Base-by-base conservation (phyloP, 306 rosid species). In the Vigna mungo region DNA sequence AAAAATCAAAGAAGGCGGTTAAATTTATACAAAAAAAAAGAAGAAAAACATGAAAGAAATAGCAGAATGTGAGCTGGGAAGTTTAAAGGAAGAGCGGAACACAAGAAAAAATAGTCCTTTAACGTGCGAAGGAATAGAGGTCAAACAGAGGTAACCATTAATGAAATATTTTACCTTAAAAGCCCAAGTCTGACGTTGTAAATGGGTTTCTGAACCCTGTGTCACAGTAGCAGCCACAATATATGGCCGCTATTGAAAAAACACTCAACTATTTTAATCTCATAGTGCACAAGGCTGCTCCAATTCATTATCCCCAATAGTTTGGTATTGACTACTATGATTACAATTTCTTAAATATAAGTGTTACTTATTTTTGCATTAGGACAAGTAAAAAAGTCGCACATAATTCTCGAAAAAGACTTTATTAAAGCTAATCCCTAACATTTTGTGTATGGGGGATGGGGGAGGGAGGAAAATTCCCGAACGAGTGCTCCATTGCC, bases 351-450 rank as follows among this genome's bases (percentile, higher is more conserved):
- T 64, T 64, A 65, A 17, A 41, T 11, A 63, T 6, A 63, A 9
- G n/a, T 30, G 32, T 47, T 21, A 6, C 14, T 17, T n/a, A 46
- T 46, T 17, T 43, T 61, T n/a, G 70, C 48, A 46, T 27, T 2
- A n/a, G 60, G 59, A 27, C 47, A 23, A 62, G 34, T 37, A 75
- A 12, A 58, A 48, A 39, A 21, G 27, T 48, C 34, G 37, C 48
- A 49, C 36, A 49, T 4, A 16, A 20, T 63, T 75, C 37, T 30
- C 17, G 27, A 75, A 61, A 30, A 51, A 39, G 16, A 75, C 62
- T 61, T 62, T 8, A 21, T 20, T 7, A 58, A 46, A 67, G 37
- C 8, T 34, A 34, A 34, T 34, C 7, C 37, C 37, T 34, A 34
- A 5, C 37, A 34, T 34, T 34, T 34, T 5, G 37, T 0, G 7